phyloP scores from a whole-genome alignment of 108 stramenopile species.

The Stephanodiscus triporus region DNA sequence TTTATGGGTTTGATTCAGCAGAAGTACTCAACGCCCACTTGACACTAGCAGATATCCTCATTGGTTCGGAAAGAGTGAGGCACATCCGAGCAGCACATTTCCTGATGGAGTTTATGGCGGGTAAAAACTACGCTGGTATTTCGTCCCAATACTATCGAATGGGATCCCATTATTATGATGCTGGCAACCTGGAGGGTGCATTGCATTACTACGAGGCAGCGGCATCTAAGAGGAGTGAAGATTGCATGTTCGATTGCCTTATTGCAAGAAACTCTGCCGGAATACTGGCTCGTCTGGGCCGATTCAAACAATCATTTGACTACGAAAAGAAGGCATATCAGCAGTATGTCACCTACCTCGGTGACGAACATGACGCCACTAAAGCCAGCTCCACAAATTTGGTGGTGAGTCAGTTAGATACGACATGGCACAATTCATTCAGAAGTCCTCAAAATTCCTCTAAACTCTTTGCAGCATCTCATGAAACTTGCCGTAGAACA shows the following conservation, averaged over 20 bases:
- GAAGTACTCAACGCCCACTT: slow-evolving; percentile 63
- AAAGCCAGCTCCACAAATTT: slow-evolving; percentile 55
- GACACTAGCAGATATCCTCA: slow-evolving; percentile 64
- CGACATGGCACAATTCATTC: not conserved
- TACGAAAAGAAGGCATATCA: slow-evolving; percentile 70
- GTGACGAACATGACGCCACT: slow-evolving; percentile 69
- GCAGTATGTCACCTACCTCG: slow-evolving; percentile 56
- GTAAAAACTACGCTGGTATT: slow-evolving; percentile 78
- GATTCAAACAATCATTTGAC: slow-evolving; percentile 67
- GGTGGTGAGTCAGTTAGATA: slow-evolving; percentile 21
- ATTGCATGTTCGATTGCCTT: slow-evolving; percentile 74
- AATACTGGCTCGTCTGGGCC: slow-evolving; percentile 56
- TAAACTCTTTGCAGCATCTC: slow-evolving; percentile 45
- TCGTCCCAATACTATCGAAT: slow-evolving; percentile 79
- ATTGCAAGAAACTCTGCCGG: slow-evolving; percentile 62
- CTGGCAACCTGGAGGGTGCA: slow-evolving; percentile 52
- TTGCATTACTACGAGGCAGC: slow-evolving; percentile 66
- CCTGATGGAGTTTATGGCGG: slow-evolving; percentile 85
- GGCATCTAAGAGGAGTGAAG: slow-evolving; percentile 46
- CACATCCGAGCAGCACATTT: slow-evolving; percentile 88
- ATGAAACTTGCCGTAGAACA: slow-evolving; percentile 68
- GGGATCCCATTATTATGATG: slow-evolving; percentile 78
- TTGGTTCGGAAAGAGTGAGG: slow-evolving; percentile 58
- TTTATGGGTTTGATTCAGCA: slow-evolving; percentile 81
- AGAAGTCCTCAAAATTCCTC: not conserved